Evolutionary conservation across 1,139 yeast genomes (phyloP).

Genomic region (Yamadazyma dendronema): DNA sequence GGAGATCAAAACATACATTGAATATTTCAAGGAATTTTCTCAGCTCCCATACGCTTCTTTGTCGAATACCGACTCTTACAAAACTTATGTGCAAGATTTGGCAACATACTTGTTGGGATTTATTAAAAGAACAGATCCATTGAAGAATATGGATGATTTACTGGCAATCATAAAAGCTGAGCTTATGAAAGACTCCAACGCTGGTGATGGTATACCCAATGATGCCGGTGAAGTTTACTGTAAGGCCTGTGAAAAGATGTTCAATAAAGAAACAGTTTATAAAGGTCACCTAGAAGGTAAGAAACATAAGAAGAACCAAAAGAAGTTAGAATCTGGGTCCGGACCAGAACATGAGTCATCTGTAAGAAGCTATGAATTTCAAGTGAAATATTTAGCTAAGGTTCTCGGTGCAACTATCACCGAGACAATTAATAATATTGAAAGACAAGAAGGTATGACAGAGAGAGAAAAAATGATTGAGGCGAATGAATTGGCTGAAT

Average conservation of each 20-base stretch:
- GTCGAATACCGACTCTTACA: conserved; percentile 34
- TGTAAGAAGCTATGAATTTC: conserved; percentile 25
- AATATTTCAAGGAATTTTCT: conserved; percentile 49
- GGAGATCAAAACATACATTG: conserved; percentile 34
- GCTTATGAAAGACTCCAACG: background rate
- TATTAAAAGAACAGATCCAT: conserved; percentile 49
- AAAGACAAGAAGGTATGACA: conserved; percentile 67
- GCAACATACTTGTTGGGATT: conserved; percentile 46
- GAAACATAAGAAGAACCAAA: conserved; percentile 60
- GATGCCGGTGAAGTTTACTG: conserved; percentile 53
- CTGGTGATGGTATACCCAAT: conserved; percentile 9
- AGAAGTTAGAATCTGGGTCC: background rate
- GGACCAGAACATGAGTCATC: background rate
- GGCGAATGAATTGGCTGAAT: conserved; percentile 25
- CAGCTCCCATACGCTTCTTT: conserved; percentile 31
- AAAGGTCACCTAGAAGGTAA: conserved; percentile 72
- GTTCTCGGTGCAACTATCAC: conserved; percentile 36
- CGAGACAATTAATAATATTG: conserved; percentile 60
- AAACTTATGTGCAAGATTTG: conserved; percentile 42
- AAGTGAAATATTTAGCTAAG: conserved; percentile 31
- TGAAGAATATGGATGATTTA: conserved; percentile 30
- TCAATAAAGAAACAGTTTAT: conserved; percentile 64
- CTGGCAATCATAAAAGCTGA: background rate
- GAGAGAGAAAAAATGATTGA: conserved; percentile 67
- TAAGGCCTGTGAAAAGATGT: conserved; percentile 59